Evolutionary conservation across 768 basidiomycete species (phyloP), one percentile per base, ranked within the genome.

Genomic region (Psilocybe subaeruginosa): DNA sequence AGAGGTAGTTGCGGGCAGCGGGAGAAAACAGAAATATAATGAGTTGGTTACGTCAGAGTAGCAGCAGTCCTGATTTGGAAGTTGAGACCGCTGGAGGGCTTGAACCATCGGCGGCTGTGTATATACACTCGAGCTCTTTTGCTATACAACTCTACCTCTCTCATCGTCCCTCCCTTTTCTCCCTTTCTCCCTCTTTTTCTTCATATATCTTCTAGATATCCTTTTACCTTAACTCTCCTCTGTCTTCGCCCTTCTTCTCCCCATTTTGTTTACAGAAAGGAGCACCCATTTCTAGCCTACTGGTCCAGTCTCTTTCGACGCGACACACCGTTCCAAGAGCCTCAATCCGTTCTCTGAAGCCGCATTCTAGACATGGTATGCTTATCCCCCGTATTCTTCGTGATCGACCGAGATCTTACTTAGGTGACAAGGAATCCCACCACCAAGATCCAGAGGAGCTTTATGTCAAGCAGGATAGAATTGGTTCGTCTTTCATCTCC

Each of bases 381-480:
- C 48, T 19, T 23, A 9, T 46, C 11, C 27, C 43, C 29, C 35
- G 45, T 56, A 47, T 39, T 31, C 30, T 27, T 31, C 51, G 53
- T 56, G 64, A 69, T 68, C 68, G 64, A 66, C 66, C 65, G 47
- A 62, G 69, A 73, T 75, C 70, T 61, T 57, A 59, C 61, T 33
- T 39, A 60, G 66, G 7, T 56, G 58, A 59, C 53, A 72, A 92
- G 90, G 89, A 90, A 64, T 73, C 85, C 49, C 82, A 80, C 66
- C 80, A 84, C 68, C 89, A 91, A 77, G 97, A 99, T 81, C 97
- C 97, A 59, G 96, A 98, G 76, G 95, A 96, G 68, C 86, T 95
- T 71, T 99, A 97, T 75, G 95, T 98, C 65, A 93, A 91, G 74
- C 97, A 99, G 80, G 92, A 97, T 75, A 87, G 95, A 74, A 98